Percentiles rank a stretch among this genome's conserved stretches.
These are phyloP conservation scores for Metschnikowia henanensis DNA, from an alignment of 805 yeast species.

Conservation along the genomic window DNA sequence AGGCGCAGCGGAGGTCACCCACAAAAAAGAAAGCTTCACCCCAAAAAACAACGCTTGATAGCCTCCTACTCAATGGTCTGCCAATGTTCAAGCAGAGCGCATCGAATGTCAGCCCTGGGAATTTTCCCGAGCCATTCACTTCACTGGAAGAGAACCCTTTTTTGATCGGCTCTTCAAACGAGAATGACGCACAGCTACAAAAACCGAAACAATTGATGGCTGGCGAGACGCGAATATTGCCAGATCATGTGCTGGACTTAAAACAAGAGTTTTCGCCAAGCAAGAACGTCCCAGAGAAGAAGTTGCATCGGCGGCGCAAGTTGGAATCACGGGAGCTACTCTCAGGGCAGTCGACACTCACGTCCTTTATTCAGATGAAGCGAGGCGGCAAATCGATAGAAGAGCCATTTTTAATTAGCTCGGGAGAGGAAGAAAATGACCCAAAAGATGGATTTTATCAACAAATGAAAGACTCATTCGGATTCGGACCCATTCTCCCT, in stretches of 20 bases:
- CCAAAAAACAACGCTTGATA: slow-evolving; percentile 31
- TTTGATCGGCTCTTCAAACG: background rate
- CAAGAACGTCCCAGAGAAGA: slow-evolving; percentile 1
- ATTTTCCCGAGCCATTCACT: background rate
- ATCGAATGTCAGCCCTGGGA: background rate
- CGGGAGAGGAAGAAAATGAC: slow-evolving; percentile 16
- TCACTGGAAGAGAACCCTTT: background rate
- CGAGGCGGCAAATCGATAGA: slow-evolving; percentile 5
- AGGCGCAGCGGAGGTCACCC: slow-evolving; percentile 15
- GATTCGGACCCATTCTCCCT: slow-evolving; percentile 10
- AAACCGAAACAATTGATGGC: background rate
- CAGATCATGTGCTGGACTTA: background rate
- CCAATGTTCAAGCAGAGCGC: slow-evolving; percentile 1
- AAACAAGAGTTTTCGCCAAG: background rate
- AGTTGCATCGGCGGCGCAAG: slow-evolving; percentile 9
- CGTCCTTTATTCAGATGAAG: slow-evolving; percentile 15
- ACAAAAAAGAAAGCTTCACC: slow-evolving; percentile 18
- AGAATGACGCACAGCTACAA: background rate
- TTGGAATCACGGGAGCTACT: slow-evolving; percentile 6
- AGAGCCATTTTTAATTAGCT: slow-evolving; percentile 11
- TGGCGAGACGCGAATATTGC: background rate
- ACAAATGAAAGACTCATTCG: slow-evolving; percentile 7
- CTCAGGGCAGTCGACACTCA: slow-evolving; percentile 21
- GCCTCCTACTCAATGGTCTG: slow-evolving; percentile 16
- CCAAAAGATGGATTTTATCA: background rate